These are phyloP conservation scores for Melampsora medusae DNA, from an alignment of 1,284 basidiomycete genomes.

Conservation along the genomic window DNA sequence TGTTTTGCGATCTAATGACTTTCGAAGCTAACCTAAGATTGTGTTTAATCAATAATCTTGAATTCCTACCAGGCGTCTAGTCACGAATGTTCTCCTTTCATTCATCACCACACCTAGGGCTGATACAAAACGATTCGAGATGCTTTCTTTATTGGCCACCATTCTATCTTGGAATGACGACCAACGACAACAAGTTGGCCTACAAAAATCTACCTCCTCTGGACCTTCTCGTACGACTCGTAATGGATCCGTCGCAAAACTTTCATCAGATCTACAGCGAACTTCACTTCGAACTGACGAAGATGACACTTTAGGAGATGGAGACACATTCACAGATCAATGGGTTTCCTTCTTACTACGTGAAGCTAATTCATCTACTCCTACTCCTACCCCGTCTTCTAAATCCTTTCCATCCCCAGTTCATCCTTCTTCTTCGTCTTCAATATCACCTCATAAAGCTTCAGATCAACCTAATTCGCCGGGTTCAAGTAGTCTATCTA, in stretches of 20 bases:
- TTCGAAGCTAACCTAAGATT: conserved; percentile 19
- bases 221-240: conserved; percentile 32
- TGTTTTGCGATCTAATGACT: not conserved
- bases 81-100: conserved; percentile 89
- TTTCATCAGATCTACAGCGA: not conserved
- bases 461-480: conserved; percentile 23
- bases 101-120: conserved; percentile 86
- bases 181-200: conserved; percentile 84
- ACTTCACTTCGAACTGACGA: not conserved
- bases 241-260: conserved; percentile 7
- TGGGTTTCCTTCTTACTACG: conserved; percentile 44
- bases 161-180: conserved; percentile 85
- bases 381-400: not conserved
- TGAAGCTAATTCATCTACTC: conserved; percentile 32
- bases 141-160: conserved; percentile 81
- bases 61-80: conserved; percentile 65
- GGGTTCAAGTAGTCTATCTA: conserved; percentile 36
- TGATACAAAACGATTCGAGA: conserved; percentile 94
- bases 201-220: conserved; percentile 64
- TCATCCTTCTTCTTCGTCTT: not conserved
- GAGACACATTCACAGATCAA: conserved; percentile 45
- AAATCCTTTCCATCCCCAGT: conserved; percentile 12
- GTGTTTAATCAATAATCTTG: not conserved
- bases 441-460: conserved; percentile 6
- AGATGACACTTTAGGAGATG: conserved; percentile 35